Conservation (phyloP, 1,139 yeast genomes). For the Yarrowia galli region DNA sequence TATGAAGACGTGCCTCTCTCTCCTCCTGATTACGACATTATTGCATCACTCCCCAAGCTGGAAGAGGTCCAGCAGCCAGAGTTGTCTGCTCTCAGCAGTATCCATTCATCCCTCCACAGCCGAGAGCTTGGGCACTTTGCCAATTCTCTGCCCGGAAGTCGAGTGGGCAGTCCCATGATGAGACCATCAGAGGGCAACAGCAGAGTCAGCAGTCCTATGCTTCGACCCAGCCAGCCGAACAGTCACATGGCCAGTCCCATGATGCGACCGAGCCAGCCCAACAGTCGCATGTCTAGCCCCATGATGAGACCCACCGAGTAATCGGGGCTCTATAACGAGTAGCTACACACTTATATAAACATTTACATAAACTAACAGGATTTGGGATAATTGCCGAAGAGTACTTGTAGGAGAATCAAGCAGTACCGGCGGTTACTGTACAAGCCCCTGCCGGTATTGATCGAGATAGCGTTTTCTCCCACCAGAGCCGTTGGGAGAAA, state of each 20-base stretch:
- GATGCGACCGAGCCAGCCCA: constrained; percentile 29
- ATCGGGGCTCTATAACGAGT: not conserved
- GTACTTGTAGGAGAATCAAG: too few relatives aligned
- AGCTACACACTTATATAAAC: constrained; percentile 2
- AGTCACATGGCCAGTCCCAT: constrained; percentile 32
- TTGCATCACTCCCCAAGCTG: constrained; percentile 40
- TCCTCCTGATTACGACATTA: constrained; percentile 76
- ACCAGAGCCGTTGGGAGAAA: not conserved
- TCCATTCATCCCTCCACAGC: constrained; percentile 31
- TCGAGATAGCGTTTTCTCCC: too few relatives aligned
- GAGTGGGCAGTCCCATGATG: constrained; percentile 37
- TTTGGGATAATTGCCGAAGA: not conserved
- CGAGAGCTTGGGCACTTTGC: constrained; percentile 32
- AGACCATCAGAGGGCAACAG: constrained; percentile 14
- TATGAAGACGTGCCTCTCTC: constrained; percentile 85
- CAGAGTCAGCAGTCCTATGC: constrained; percentile 21
- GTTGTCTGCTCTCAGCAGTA: constrained; percentile 26
- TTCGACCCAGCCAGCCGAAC: constrained; percentile 30
- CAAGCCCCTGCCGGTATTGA: too few relatives aligned
- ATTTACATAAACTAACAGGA: constrained; percentile 25
- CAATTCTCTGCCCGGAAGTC: constrained; percentile 34
- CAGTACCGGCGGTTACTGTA: too few relatives aligned
- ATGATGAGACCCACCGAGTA: constrained; percentile 26
- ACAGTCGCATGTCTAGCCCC: constrained; percentile 25
- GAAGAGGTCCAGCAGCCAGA: constrained; percentile 39